Evolutionary conservation across 164 flowering plant species (phyloP), one percentile per base, ranked within the genome.

Genomic region (Piper betle): DNA sequence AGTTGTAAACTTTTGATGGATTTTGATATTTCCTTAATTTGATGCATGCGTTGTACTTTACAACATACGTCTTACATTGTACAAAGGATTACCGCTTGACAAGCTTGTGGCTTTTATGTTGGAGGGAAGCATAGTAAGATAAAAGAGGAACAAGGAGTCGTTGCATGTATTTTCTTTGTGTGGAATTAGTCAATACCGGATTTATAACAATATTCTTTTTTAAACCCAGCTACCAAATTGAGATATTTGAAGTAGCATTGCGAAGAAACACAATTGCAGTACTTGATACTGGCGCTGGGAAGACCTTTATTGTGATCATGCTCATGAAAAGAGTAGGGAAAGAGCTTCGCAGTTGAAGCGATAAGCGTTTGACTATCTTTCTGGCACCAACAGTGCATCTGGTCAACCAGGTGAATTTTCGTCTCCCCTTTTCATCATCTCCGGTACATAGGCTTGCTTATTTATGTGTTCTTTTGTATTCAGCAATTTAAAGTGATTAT

Each of bases 321-420:
- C 68, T 91, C 20, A 85, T 91, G 33, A 77, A 72, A 61, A 79
- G 79, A 37, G 69, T 87, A 6, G 81, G 72, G 55, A 46, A 67
- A 52, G 50, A 70, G 4, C n/a, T 80, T 20, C 71, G 74, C 71
- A 43, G 59, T 15, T 25, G 41, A 64, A 75, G 66, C 5, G 65
- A 60, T 1, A 78, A 75, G 20, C 78, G 71, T 64, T 59, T 80
- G 70, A 77, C 87, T 2, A 61, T 85, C 9, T 88, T 91, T 74
- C 73, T 91, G 75, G 95, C 94, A 6, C 97, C 97, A 0, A 85
- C 91, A 55, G 90, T 84, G 67, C 79, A 80, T 72, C 85, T 91
- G 53, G 95, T 91, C 57, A 72, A 69, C 54, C 96, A 88, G 96
- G 98, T 69, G 67, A 58, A 65, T 33, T 57, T 1, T 37, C 50